Conservation (phyloP, 2,329 filamentous ascomycete species). For the Seiridium unicorne region DNA sequence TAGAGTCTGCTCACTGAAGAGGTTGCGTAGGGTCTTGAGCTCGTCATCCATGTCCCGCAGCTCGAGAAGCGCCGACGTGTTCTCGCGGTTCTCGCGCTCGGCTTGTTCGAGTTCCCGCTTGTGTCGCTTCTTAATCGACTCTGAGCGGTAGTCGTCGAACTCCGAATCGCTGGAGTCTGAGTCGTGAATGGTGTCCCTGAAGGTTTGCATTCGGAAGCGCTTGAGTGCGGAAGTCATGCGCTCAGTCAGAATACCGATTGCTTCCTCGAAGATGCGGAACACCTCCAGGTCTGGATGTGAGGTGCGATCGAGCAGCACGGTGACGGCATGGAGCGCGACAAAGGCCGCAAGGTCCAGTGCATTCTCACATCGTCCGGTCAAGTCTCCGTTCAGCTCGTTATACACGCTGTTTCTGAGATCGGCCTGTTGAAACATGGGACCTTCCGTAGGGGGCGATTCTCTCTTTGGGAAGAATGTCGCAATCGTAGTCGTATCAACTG, state of each 20-base stretch:
- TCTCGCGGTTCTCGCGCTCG: conserved; percentile 59
- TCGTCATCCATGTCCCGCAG: conserved; percentile 65
- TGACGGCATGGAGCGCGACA: conserved; percentile 60
- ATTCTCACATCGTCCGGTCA: conserved; percentile 61
- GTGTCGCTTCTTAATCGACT: conserved; percentile 41
- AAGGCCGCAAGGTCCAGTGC: conserved; percentile 61
- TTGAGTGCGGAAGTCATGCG: conserved; percentile 62
- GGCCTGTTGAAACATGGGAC: conserved; percentile 56
- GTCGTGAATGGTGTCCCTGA: conserved; percentile 41
- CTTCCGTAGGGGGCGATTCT: conserved; percentile 53
- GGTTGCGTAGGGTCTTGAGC: conserved; percentile 51
- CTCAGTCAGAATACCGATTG: conserved; percentile 62
- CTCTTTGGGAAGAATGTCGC: conserved; percentile 55
- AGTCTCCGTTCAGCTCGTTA: conserved; percentile 64
- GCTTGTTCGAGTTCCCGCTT: conserved; percentile 38
- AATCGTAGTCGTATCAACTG: conserved; percentile 50
- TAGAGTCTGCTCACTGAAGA: conserved; percentile 56
- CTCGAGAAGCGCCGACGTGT: conserved; percentile 61
- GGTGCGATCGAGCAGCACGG: conserved; percentile 57
- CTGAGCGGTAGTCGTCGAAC: conserved; percentile 36
- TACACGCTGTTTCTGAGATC: conserved; percentile 64
- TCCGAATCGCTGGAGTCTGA: conserved; percentile 37
- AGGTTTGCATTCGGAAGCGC: conserved; percentile 57
- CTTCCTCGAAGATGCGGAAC: conserved; percentile 65
- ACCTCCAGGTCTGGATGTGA: conserved; percentile 62